phyloP scores from a whole-genome alignment of 257 asterid genomes.

The Lantana camara region DNA sequence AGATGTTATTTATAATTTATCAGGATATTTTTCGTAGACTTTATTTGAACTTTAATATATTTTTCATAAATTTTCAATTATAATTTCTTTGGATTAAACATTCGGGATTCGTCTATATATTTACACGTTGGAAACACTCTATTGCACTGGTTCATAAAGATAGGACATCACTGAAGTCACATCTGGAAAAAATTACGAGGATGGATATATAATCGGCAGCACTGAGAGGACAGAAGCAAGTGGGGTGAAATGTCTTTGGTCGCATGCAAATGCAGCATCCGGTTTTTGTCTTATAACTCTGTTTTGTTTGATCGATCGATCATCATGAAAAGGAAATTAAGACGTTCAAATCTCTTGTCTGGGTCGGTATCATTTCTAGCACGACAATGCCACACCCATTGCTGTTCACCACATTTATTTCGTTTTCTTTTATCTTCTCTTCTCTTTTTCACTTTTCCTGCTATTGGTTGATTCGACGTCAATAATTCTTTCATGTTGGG shows the following conservation, averaged over 20 bases:
- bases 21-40: no score
- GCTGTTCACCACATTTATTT: slow-evolving; percentile 25
- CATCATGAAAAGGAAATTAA: slow-evolving; percentile 22
- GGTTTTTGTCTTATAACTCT: slow-evolving; percentile 26
- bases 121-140: no score
- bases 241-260: slow-evolving; percentile 27
- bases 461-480: neutral
- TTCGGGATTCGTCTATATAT: no score
- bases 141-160: slow-evolving; percentile 3
- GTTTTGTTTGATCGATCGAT: slow-evolving; percentile 24
- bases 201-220: slow-evolving; percentile 11
- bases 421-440: neutral
- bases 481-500: no score
- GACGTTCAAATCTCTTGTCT: neutral
- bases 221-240: slow-evolving; percentile 32
- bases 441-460: no score
- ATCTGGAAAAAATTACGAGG: no score
- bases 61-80: no score
- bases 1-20: no score
- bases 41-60: no score
- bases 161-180: slow-evolving; percentile 40
- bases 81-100: no score
- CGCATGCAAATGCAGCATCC: slow-evolving; percentile 30
- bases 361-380: slow-evolving; percentile 18
- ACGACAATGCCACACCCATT: slow-evolving; percentile 20